Evolutionary conservation across 2,329 filamentous ascomycete genomes (phyloP).

Genomic region (Byssothecium circinans): DNA sequence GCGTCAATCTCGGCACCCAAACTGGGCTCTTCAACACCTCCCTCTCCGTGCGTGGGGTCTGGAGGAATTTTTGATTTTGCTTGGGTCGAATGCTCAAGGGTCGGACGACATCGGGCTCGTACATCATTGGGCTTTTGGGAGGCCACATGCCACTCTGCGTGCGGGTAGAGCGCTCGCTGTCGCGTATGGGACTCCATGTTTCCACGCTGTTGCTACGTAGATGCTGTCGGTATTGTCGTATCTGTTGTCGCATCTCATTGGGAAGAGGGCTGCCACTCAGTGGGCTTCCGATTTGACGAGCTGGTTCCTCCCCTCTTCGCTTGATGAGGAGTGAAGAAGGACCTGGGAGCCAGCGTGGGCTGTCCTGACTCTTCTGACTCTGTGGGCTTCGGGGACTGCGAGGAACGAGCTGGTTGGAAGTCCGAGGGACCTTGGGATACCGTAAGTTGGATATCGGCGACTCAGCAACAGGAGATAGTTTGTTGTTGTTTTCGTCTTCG

Average conservation of each 20-base stretch:
- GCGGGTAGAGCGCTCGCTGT: conserved; percentile 23
- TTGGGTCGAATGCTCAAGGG: conserved; percentile 30
- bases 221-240: conserved; percentile 15
- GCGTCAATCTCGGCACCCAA: conserved; percentile 68
- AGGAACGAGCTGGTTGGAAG: conserved; percentile 50
- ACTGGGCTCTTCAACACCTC: conserved; percentile 48
- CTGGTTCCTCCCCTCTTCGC: conserved; percentile 37
- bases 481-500: conserved; percentile 46
- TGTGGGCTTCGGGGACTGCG: conserved; percentile 36
- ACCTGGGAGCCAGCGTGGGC: conserved; percentile 7
- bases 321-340: conserved; percentile 42
- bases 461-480: conserved; percentile 47
- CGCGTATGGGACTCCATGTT: conserved; percentile 22
- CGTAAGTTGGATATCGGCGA: conserved; percentile 48
- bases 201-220: conserved; percentile 28
- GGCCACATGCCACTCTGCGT: conserved; percentile 31
- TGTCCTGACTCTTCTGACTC: conserved; percentile 14
- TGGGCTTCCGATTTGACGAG: conserved; percentile 40
- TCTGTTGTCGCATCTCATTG: conserved; percentile 17
- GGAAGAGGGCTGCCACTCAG: conserved; percentile 30
- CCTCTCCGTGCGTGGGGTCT: conserved; percentile 14
- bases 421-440: conserved; percentile 53
- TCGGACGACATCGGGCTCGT: conserved; percentile 24
- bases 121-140: conserved; percentile 28
- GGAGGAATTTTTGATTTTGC: conserved; percentile 9